Base-by-base conservation (phyloP, 345 rosid species). In the Boechera divaricarpa region DNA sequence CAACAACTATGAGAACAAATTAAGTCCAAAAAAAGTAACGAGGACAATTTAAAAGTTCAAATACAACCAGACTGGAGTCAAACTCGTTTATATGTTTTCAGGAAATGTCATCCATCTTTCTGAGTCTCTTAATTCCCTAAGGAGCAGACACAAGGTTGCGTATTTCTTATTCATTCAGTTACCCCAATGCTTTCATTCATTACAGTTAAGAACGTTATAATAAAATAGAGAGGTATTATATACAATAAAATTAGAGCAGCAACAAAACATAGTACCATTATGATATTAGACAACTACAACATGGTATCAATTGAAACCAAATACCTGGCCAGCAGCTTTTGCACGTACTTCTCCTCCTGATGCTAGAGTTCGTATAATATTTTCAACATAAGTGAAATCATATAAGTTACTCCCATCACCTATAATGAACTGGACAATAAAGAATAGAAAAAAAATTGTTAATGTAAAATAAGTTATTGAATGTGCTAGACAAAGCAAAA, bases 271-370 rank as follows among this genome's bases (percentile, higher is more conserved):
- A 51, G 6, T 12, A 59, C 18, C 61, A 51, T 28, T 59, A 7
- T 21, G 29, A 29, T 39, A 29, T 38, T 10, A 39, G 16, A 13
- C 24, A 76, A 10, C n/a, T 7, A 68, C 32, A 38, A 45, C 21
- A 61, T 6, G 71, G 38, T 56, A 63, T 48, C 36, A 52, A 79
- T 60, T 52, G 70, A 70, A 72, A 82, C 42, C 16, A 24, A 63
- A 69, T 74, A 94, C 98, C 96, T 94, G 89, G 71, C 98, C 98
- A 33, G 97, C 90, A 77, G 97, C 98, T 81, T 83, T 92, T 71
- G 85, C 83, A 45, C 89, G 85, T 24, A 85, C 85, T 51, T 85
- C 86, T 74, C 84, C 89, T 72, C 82, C 91, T 1, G 98, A 87
- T 58, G 98, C 92, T 77, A 21, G 24, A 21, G 24, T 21, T 21